These are phyloP conservation scores for Backusella macrospora DNA, from an alignment of 192 early-diverging fungal species.

Conservation along the genomic window DNA sequence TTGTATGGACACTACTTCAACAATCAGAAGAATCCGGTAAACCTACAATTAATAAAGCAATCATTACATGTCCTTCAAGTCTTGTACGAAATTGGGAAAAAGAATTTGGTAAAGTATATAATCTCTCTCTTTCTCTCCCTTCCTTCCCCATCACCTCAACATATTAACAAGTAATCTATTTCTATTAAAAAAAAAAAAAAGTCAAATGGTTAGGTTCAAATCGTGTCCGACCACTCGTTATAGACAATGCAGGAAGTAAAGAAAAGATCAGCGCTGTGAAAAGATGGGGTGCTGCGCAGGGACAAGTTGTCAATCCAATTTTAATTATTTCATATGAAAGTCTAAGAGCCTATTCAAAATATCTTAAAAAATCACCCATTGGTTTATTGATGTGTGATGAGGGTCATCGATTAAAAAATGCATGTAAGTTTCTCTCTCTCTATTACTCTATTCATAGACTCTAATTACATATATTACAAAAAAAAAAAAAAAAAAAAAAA, in stretches of 20 bases:
- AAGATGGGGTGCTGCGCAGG: slow-evolving; percentile 82
- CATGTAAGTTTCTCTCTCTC: slow-evolving; percentile 40
- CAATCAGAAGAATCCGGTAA: slow-evolving; percentile 89
- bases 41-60: slow-evolving; percentile 93
- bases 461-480: slow-evolving; percentile 74
- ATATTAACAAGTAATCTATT: too few relatives aligned
- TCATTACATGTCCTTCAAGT: slow-evolving; percentile 95
- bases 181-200: slow-evolving; percentile 5
- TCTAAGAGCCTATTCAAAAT: slow-evolving; percentile 77
- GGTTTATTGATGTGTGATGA: slow-evolving; percentile 97
- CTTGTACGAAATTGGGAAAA: slow-evolving; percentile 99
- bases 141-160: too few relatives aligned
- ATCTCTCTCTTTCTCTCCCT: too few relatives aligned
- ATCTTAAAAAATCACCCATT: slow-evolving; percentile 78
- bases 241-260: slow-evolving; percentile 88
- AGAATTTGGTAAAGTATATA: slow-evolving; percentile 76
- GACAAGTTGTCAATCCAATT: slow-evolving; percentile 81
- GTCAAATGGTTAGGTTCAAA: slow-evolving; percentile 91
- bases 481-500: slow-evolving; percentile 62
- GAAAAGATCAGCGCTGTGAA: slow-evolving; percentile 81
- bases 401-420: slow-evolving; percentile 95
- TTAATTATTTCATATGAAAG: slow-evolving; percentile 98
- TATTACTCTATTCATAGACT: not conserved
- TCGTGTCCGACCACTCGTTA: slow-evolving; percentile 81
- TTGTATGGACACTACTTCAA: slow-evolving; percentile 94